Percentiles rank a stretch among this genome's conserved stretches.
phyloP scores from a whole-genome alignment of 768 basidiomycete species.

The Trametes coccinea region DNA sequence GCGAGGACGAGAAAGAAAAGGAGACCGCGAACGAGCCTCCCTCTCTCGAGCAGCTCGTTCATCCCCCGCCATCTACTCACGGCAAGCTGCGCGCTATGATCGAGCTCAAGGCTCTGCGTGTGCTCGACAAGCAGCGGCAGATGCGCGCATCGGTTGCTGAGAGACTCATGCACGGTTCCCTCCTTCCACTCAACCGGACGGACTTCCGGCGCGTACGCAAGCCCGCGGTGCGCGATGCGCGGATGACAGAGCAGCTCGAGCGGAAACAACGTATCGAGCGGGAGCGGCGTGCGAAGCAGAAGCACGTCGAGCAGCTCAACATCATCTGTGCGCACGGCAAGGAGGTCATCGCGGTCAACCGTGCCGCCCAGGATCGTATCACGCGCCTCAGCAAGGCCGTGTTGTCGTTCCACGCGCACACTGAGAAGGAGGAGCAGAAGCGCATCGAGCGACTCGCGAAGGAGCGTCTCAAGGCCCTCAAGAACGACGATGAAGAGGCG shows the following conservation, averaged over 20 bases:
- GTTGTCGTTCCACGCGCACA: constrained; percentile 78
- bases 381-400: constrained; percentile 72
- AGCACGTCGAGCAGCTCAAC: constrained; percentile 91
- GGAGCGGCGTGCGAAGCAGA: constrained; percentile 92
- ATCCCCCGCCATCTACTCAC: constrained; percentile 64
- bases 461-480: constrained; percentile 96
- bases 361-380: constrained; percentile 58
- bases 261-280: constrained; percentile 89
- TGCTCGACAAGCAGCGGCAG: constrained; percentile 89
- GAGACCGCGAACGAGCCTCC: constrained; percentile 28
- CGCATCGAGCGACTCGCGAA: constrained; percentile 94
- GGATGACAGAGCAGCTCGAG: constrained; percentile 86
- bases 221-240: constrained; percentile 84
- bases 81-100: constrained; percentile 89
- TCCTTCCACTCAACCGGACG: constrained; percentile 86
- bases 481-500: constrained; percentile 99
- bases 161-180: constrained; percentile 82
- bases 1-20: constrained; percentile 37
- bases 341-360: constrained; percentile 67
- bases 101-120: constrained; percentile 86
- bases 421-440: constrained; percentile 98
- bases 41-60: constrained; percentile 41
- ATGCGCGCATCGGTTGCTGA: constrained; percentile 85
- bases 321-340: constrained; percentile 84
- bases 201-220: constrained; percentile 90